Evolutionary conservation across 2,329 filamentous ascomycete genomes (phyloP), one percentile per base, ranked within the genome.

Genomic region (Trichoderma polysporum): DNA sequence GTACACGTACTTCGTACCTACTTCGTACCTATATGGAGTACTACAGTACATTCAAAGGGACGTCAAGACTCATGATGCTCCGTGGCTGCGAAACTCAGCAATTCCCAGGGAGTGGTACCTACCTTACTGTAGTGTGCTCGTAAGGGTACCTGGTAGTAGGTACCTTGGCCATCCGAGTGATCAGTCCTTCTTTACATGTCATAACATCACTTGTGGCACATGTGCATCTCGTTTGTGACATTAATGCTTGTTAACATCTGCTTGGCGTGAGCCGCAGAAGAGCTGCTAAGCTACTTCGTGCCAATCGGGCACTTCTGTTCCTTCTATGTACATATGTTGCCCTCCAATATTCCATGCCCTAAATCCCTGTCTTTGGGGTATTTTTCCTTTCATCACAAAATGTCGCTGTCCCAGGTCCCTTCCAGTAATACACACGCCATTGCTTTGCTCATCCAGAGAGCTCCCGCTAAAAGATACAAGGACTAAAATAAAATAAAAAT

Each of bases 241-340:
- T 63, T 45, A 45, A 19, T 45, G 27, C 17, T 45, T 22, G 27
- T 31, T 35, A 52, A 22, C 35, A 22, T 54, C n/a, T 53, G 59
- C 37, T 31, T 53, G 49, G 59, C 59, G 59, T 63, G 59, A 63
- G 59, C 59, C 59, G 33, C 31, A 31, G 22, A 29, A 49, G 58
- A 53, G 59, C 59, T 59, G 15, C 49, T 25, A 25, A 54, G 50
- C 50, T 54, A 31, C 31, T 35, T 54, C 9, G 50, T 54, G 5
- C 29, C n/a, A 33, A 54, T 35, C 50, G 15, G 29, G 50, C 31
- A 45, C 49, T 53, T 57, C 31, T 53, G 59, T 54, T 50, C 22
- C n/a, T 25, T 63, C 59, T 54, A 63, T 63, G 39, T 57, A 47
- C 61, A 35, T 56, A 29, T 22, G 10, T 29, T 57, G 27, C 12